These are phyloP conservation scores for Boletus sp. DNA, from an alignment of 768 basidiomycete genomes.

Conservation along the genomic window DNA sequence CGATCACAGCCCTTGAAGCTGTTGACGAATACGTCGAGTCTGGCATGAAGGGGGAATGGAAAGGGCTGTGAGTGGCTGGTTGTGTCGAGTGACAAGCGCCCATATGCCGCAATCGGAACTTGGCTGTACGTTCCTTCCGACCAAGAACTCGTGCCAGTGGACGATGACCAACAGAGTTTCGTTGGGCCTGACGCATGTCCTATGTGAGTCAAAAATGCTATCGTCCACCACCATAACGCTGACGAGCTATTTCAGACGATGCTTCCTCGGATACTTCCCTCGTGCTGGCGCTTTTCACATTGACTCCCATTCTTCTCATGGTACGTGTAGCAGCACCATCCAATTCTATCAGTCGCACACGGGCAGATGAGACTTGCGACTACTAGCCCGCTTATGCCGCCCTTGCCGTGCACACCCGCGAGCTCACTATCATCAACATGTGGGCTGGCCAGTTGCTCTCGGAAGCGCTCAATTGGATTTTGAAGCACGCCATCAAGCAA, in stretches of 20 bases:
- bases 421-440: conserved; percentile 78
- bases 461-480: conserved; percentile 63
- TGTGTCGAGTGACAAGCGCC: background rate
- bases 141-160: background rate
- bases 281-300: conserved; percentile 57
- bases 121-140: background rate
- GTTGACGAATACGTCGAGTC: background rate
- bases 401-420: conserved; percentile 70
- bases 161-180: conserved; percentile 36
- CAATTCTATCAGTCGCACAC: background rate
- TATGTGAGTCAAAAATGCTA: conserved; percentile 42
- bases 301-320: conserved; percentile 72
- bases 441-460: conserved; percentile 76
- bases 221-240: background rate
- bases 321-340: conserved; percentile 33
- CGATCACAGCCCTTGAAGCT: background rate
- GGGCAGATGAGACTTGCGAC: conserved; percentile 5
- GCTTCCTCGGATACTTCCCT: conserved; percentile 56
- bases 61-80: background rate
- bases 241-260: conserved; percentile 45
- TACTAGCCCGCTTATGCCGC: conserved; percentile 74
- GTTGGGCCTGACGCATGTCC: conserved; percentile 64
- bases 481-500: conserved; percentile 67
- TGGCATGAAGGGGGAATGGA: background rate
- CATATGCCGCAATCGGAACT: background rate